Evolutionary conservation across 345 rosid genomes (phyloP), one percentile per base, ranked within the genome.

Genomic region (Litchi chinensis): DNA sequence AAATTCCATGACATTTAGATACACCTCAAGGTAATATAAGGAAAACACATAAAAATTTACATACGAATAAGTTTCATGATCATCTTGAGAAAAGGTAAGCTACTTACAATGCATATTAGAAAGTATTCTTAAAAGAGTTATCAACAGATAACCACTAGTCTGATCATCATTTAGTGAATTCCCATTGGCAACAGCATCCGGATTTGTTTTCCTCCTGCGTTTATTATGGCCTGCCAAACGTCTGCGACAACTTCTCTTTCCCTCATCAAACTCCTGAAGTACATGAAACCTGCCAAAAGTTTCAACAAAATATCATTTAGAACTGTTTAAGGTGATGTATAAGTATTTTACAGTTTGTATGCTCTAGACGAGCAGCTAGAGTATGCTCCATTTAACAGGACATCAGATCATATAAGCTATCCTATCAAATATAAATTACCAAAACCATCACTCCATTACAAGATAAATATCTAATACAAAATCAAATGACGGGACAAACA

Each of bases 151-250:
- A 79, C 92, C 84, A 83, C 95, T 93, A 28, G 95, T 87, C 87
- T 91, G 98, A 72, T 93, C 97, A 81, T 91, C 93, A 60, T 86
- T 87, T 48, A 76, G 81, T 67, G 97, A 79, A 81, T 77, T 93
- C 84, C 88, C 89, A 44, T 79, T 90, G 54, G 82, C 70, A 52
- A 78, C 86, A 79, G 94, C 66, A 28, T 90, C 98, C 0, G 95
- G 98, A 85, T 93, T 93, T 24, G 97, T 93, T 79, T 97, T 97
- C 87, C 98, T 94, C 81, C 99, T 92, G 78, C 99, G 88, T 79
- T 93, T 94, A 83, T 97, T 94, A 82, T 97, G 99, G 22, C 99
- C 98, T 84, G 99, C 99, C 87, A 97, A 85, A 76, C 99, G 98
- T 79, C 98, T 90, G 44, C 99, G 95, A 76, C 99, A 97, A 77